Evolutionary conservation across 1,139 yeast genomes (phyloP).

Genomic region (Saccharomyces hybrid): DNA sequence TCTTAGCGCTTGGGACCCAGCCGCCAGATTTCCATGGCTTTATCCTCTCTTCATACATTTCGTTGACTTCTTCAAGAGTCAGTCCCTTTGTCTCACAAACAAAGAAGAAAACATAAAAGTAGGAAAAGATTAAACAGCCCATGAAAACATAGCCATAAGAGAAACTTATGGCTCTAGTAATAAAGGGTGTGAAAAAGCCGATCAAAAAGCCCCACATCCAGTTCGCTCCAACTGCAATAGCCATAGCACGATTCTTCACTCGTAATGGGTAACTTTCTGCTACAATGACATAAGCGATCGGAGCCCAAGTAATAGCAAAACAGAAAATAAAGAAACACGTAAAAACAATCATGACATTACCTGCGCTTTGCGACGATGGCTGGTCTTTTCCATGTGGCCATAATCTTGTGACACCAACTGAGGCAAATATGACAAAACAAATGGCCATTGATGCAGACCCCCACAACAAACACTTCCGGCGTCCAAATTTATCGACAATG

Average conservation of each 20-base stretch:
- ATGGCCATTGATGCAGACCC: conserved; percentile 58
- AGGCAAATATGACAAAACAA: conserved; percentile 54
- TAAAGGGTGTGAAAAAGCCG: conserved; percentile 44
- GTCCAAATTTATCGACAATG: conserved; percentile 57
- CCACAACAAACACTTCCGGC: conserved; percentile 51
- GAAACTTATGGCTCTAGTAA: conserved; percentile 20
- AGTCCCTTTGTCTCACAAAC: conserved; percentile 65
- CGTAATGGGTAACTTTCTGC: conserved; percentile 71
- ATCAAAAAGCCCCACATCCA: conserved; percentile 72
- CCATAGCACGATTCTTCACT: conserved; percentile 67
- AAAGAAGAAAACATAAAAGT: conserved; percentile 46
- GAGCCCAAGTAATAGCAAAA: conserved; percentile 48
- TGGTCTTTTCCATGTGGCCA: conserved; percentile 47
- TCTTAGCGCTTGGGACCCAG: conserved; percentile 23
- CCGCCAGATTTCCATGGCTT: conserved; percentile 38
- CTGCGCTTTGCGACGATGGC: conserved; percentile 36
- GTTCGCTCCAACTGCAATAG: conserved; percentile 59
- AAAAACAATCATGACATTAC: conserved; percentile 7
- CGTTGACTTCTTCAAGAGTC: conserved; percentile 61
- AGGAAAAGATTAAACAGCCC: conserved; percentile 44
- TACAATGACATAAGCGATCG: conserved; percentile 60
- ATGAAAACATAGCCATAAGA: conserved; percentile 63
- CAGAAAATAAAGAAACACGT: conserved; percentile 6
- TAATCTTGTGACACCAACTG: conserved; percentile 54
- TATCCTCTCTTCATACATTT: conserved; percentile 38